Base-by-base conservation (phyloP, 768 basidiomycete genomes). In the Russula brevipes region DNA sequence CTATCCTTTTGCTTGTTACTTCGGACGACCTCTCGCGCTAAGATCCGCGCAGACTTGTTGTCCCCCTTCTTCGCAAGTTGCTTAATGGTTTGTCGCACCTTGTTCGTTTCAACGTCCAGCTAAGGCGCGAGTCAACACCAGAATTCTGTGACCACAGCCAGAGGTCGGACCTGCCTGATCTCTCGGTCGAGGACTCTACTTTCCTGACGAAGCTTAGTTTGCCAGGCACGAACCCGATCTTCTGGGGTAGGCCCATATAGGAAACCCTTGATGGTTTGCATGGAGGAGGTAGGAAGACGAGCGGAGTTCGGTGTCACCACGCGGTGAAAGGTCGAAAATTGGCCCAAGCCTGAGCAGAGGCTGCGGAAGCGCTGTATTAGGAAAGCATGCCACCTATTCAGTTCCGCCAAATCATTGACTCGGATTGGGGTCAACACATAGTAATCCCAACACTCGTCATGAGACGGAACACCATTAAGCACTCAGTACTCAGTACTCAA, bases 201-300 rank as follows among this genome's bases (percentile, higher is more conserved):
- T 74, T 98, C 92, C 60, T 82, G 75, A 57, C 91, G 87, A 59
- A 99, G 78, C 75, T 91, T 94, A 19, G 80, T 70, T 74, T 98
- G 94, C 97, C 97, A 99, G 76, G 83, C 82, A 55, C 89, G 84
- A 12, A 98, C 88, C 71, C 84, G 86, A 78, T 99, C 97, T 75
- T 98, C 94, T 30, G 95, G 89, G 0, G 96, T 93, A 17, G 94
- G 96, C 2, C 97, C 97, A 77, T 98, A 98, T 50, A 99, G 76
- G 73, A 95, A 94, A 46, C 94, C 86, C 73, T 93, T 95, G 72
- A 98, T 88, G 39, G 87, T 76, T 74, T 93, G 90, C 90, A 94
- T 92, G 66, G 70, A 60, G 19, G 49, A 46, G 44, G 38, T 49
- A 44, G 16, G 35, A 44, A 35, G 45, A 17, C 9, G 57, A 24